phyloP scores from a whole-genome alignment of 2,329 filamentous ascomycete species.

The Xylariaceae sp. region DNA sequence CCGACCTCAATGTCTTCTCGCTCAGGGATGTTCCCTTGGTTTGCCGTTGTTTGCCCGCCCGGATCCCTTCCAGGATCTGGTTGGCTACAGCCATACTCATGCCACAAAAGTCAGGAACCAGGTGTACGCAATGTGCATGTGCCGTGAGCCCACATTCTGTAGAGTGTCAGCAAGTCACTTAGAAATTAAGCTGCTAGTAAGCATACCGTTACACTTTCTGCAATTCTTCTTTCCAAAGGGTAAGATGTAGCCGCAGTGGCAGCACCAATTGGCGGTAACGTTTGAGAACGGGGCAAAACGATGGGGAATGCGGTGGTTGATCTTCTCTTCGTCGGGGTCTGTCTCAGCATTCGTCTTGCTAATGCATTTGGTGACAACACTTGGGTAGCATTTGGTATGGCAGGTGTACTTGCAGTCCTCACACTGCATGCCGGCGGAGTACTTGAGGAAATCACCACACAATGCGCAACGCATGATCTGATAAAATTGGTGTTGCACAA shows the following conservation, averaged over 20 bases:
- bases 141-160: slow-evolving; percentile 89
- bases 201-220: slow-evolving; percentile 84
- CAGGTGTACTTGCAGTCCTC: slow-evolving; percentile 99
- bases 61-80: slow-evolving; percentile 86
- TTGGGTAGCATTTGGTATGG: slow-evolving; percentile 95
- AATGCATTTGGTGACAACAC: slow-evolving; percentile 99
- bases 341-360: slow-evolving; percentile 99
- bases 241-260: slow-evolving; percentile 95
- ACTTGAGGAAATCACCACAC: slow-evolving; percentile 98
- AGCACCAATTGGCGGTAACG: slow-evolving; percentile 98
- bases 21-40: slow-evolving; percentile 65
- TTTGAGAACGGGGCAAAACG: slow-evolving; percentile 97
- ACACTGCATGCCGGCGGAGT: slow-evolving; percentile 98
- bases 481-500: slow-evolving; percentile 98
- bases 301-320: slow-evolving; percentile 98
- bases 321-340: slow-evolving; percentile 98
- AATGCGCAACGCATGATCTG: slow-evolving; percentile 99
- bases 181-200: slow-evolving; percentile 1
- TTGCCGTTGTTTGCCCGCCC: slow-evolving; percentile 76
- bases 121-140: slow-evolving; percentile 88
- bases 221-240: slow-evolving; percentile 95
- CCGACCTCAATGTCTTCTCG: slow-evolving; percentile 68
- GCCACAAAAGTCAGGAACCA: slow-evolving; percentile 97
- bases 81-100: slow-evolving; percentile 99
- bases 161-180: slow-evolving; percentile 38